Evolutionary conservation across 208 protist species (phyloP), one percentile per base, ranked within the genome.

Genomic region (Leishmania arabica): DNA sequence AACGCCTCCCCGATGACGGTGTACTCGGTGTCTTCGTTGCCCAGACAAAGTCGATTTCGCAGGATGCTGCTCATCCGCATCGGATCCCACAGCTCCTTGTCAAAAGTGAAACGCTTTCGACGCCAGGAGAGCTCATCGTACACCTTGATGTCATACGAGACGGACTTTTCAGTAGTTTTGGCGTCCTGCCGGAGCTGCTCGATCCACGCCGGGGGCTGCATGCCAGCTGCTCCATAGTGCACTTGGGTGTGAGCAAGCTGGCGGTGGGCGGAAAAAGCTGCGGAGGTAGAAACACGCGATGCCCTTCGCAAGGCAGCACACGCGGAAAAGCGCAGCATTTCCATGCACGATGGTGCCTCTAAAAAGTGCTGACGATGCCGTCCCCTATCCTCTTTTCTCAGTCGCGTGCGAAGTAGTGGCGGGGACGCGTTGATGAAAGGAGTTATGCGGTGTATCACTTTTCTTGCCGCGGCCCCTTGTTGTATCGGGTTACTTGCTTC

Each of bases 1-100:
- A 97, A 98, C 24, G 92, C 94, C 82, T 98, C 97, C 65, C 95
- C 97, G 80, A 98, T 96, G 65, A 96, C 88, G 15, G 94, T 96
- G 92, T 98, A 98, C 84, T 98, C 92, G 17, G 89, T 88, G 64
- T 91, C 80, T 64, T 95, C 93, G 65, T 89, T 89, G 9, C 94
- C 95, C 42, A 97, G 87, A 76, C 95, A 98, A 24, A 98, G 85
- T 4, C 90, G 85, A 56, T 89, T 86, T 13, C 93, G 91, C 83
- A 93, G 74, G 68, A 97, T 93, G 70, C 89, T 94, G 76, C 93
- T 96, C 93, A 98, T 97, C 66, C 85, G 75, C 66, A 83, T 84
- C 37, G 93, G 93, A 58, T 97, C 89, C 92, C 93, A 98, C 70
- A 89, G 76, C 62, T 95, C 92, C 86, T 94, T 95, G 82, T 96